Evolutionary conservation across 352 stramenopile species (phyloP).

Genomic region (Pythium graminicola): DNA sequence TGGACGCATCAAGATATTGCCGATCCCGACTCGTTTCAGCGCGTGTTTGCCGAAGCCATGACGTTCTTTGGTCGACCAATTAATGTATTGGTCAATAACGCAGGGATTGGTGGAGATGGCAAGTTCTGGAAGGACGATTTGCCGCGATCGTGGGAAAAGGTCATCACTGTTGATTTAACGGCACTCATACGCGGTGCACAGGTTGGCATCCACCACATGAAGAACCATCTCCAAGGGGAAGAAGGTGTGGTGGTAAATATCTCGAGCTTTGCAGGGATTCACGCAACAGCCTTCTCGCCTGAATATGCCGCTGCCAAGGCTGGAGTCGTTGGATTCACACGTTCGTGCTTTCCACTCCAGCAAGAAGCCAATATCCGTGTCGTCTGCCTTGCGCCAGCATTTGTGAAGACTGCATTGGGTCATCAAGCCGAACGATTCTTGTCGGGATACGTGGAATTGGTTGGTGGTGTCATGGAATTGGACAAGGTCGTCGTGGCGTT

Average conservation of each 20-base stretch:
- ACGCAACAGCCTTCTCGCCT: slow-evolving; percentile 41
- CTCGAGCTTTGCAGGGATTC: slow-evolving; percentile 51
- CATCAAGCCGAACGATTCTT: slow-evolving; percentile 27
- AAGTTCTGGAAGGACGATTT: slow-evolving; percentile 34
- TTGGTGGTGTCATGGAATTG: slow-evolving; percentile 36
- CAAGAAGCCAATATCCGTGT: slow-evolving; percentile 59
- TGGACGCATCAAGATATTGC: slow-evolving; percentile 63
- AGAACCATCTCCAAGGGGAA: slow-evolving; percentile 43
- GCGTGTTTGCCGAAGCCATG: slow-evolving; percentile 47
- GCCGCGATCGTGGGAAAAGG: slow-evolving; percentile 40
- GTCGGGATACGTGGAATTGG: slow-evolving; percentile 38
- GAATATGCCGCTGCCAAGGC: slow-evolving; percentile 68
- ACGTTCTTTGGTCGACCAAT: slow-evolving; percentile 51
- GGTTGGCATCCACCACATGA: slow-evolving; percentile 54
- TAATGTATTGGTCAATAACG: slow-evolving; percentile 78
- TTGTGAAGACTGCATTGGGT: slow-evolving; percentile 60
- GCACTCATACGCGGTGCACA: slow-evolving; percentile 62
- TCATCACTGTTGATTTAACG: slow-evolving; percentile 65
- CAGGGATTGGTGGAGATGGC: slow-evolving; percentile 53
- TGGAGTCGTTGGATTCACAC: slow-evolving; percentile 63
- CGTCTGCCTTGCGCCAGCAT: slow-evolving; percentile 60
- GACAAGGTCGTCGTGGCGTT: slow-evolving; percentile 48
- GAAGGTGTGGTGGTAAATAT: slow-evolving; percentile 68
- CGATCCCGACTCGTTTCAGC: slow-evolving; percentile 51
- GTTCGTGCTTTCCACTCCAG: slow-evolving; percentile 50